Evolutionary conservation across 805 yeast species (phyloP).

Genomic region (Lipomyces anomalus): DNA sequence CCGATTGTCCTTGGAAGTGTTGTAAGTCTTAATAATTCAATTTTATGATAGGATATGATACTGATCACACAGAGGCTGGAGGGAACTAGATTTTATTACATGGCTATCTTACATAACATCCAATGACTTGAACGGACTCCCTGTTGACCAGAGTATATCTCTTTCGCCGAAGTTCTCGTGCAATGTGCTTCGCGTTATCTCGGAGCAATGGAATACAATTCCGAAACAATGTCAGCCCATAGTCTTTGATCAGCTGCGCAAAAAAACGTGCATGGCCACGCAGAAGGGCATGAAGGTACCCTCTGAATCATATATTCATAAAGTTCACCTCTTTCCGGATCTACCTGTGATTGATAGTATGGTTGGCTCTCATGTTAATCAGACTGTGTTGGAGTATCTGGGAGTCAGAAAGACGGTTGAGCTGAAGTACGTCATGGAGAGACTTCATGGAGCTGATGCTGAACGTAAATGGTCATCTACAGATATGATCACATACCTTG

Average conservation of each 20-base stretch:
- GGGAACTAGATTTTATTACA: conserved; percentile 21
- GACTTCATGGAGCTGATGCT: conserved; percentile 27
- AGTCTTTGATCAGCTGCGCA: conserved; percentile 17
- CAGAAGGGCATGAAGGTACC: conserved; percentile 36
- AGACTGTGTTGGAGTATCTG: conserved; percentile 28
- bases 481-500: conserved; percentile 35
- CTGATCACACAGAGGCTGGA: conserved; percentile 26
- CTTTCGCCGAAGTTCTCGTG: conserved; percentile 28
- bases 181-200: conserved; percentile 26
- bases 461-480: conserved; percentile 33
- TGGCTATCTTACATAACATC: conserved; percentile 27
- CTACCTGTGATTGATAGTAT: conserved; percentile 31
- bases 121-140: conserved; percentile 3
- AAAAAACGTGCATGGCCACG: conserved; percentile 34
- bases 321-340: conserved; percentile 34
- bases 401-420: conserved; percentile 38
- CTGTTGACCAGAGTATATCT: conserved; percentile 21
- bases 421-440: conserved; percentile 35
- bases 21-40: conserved; percentile 10
- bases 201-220: conserved; percentile 28
- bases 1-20: conserved; percentile 19
- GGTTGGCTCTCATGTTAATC: conserved; percentile 19
- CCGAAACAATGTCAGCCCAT: too few relatives aligned
- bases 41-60: not conserved
- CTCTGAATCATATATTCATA: conserved; percentile 31